Base-by-base conservation (phyloP, 345 rosid species). In the Bruguiera parviflora region DNA sequence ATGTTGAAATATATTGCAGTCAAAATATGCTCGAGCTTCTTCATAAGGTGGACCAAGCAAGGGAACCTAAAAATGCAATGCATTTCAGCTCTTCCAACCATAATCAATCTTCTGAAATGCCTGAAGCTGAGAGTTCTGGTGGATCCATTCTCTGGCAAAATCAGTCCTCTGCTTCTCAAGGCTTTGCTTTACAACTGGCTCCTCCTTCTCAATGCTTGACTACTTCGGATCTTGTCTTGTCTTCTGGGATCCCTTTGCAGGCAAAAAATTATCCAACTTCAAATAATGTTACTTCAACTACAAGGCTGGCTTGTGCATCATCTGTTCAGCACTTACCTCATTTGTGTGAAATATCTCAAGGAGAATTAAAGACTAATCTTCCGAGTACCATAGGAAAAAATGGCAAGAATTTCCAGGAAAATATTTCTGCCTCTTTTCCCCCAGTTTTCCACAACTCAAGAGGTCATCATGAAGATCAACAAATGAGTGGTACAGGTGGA, bases 11-110 rank as follows among this genome's bases (percentile, higher is more conserved):
- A 56, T 56, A 56, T 27, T 74, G 81, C 87, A 91, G 96, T 80
- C 87, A 88, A 77, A 85, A 89, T 69, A 88, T 94, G 95, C 87
- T 91, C 72, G 95, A 94, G 81, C 97, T 91, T 77, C 89, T 91
- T 78, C 87, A 87, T 75, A 94, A 94, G 88, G 90, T 91, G 75
- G 89, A 91, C 77, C 89, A 85, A 49, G 73, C 91, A 31, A 71
- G 73, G 71, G 90, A 87, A 53, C 79, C 58, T 69, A 80, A 79
- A 58, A 70, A 77, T 69, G 82, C 79, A 68, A 64, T 79, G 57
- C 83, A 75, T 53, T 65, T 84, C 58, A 78, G 84, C 73, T 85
- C 91, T 64, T 73, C 81, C 52, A 80, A 77, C 55, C 68, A 47
- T 63, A 79, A 79, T 78, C 83, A 68, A 63, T 69, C 74, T 47